A percentile compares a stretch with the other conserved stretches of the same genome.
These are phyloP conservation scores for Trichoderma cornu-damae DNA, from an alignment of 2,329 filamentous ascomycete species.

Conservation along the genomic window DNA sequence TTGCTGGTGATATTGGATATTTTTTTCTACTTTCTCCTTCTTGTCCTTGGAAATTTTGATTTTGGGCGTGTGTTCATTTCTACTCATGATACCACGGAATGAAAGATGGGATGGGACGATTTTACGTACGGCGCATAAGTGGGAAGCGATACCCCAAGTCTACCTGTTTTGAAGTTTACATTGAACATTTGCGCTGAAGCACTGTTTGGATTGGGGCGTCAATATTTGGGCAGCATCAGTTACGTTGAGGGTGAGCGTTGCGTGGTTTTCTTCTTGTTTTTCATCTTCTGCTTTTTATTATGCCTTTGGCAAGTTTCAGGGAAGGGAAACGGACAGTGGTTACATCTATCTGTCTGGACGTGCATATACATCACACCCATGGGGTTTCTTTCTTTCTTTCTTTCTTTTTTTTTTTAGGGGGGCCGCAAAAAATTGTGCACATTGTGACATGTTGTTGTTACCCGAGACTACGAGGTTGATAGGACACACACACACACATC, in stretches of 20 bases:
- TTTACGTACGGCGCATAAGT: slow-evolving; percentile 20
- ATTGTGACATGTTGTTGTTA: no score
- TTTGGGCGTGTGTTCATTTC: slow-evolving; percentile 13
- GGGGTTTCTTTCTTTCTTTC: no score
- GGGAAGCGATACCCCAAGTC: slow-evolving; percentile 21
- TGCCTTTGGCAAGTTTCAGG: not conserved
- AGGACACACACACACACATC: no score
- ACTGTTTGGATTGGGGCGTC: not conserved
- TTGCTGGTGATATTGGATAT: slow-evolving; percentile 1
- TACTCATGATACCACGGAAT: slow-evolving; percentile 19
- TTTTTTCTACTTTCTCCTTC: not conserved
- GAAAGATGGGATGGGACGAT: slow-evolving; percentile 2
- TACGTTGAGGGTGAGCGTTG: not conserved
- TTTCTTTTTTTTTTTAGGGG: no score
- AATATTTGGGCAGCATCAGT: not conserved
- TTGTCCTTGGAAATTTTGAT: not conserved
- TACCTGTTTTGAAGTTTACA: not conserved
- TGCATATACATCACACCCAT: no score
- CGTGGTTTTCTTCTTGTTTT: no score
- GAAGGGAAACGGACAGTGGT: not conserved
- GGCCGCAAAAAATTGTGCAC: no score
- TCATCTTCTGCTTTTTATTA: not conserved
- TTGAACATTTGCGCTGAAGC: not conserved
- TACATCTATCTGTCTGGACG: no score
- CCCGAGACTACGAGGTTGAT: no score